These are phyloP conservation scores for Amphirosellinia nigrospora DNA, from an alignment of 495 filamentous ascomycete genomes.

Conservation along the genomic window DNA sequence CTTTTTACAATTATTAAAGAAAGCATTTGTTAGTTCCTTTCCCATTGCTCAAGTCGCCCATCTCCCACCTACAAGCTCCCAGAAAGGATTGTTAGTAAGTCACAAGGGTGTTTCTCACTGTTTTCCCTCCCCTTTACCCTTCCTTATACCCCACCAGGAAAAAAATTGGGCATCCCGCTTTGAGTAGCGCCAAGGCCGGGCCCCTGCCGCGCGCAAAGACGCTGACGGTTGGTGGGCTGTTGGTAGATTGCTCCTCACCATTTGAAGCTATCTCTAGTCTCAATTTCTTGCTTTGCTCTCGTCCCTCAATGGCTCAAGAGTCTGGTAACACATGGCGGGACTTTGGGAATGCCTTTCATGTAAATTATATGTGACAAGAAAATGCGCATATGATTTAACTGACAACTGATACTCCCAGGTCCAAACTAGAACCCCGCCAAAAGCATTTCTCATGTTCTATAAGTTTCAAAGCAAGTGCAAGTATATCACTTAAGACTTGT, in stretches of 20 bases:
- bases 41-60: background rate
- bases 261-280: background rate
- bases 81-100: slow-evolving; percentile 9
- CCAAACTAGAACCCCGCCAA: background rate
- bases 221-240: background rate
- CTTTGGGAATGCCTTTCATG: background rate
- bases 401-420: background rate
- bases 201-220: background rate
- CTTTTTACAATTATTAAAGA: too few species aligned
- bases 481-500: background rate
- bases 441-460: background rate
- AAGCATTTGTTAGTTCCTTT: background rate
- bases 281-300: background rate
- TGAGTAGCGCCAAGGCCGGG: slow-evolving; percentile 16
- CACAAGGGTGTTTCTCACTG: background rate
- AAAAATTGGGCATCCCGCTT: slow-evolving; percentile 17
- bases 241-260: background rate
- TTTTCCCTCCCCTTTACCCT: background rate
- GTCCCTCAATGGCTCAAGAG: background rate
- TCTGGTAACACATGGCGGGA: background rate
- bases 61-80: background rate
- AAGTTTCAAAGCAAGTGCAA: background rate
- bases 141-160: slow-evolving; percentile 16
- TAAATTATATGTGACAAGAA: background rate
- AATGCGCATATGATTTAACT: background rate